phyloP scores from a whole-genome alignment of 2,329 filamentous ascomycete genomes.

The Diaporthe citrichinensis region DNA sequence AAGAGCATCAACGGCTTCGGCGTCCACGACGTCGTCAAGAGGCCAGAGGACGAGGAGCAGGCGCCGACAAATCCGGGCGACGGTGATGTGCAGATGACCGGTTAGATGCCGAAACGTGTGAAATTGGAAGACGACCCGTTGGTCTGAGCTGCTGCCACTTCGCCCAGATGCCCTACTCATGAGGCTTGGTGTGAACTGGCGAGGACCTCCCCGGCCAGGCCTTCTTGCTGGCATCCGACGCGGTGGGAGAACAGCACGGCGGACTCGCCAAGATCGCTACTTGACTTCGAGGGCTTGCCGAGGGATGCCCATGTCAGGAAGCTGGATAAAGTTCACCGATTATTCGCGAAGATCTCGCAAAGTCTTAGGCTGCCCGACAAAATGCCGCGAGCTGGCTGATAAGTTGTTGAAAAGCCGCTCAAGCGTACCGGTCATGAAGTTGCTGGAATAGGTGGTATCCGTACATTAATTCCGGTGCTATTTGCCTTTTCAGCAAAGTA shows the following conservation, averaged over 20 bases:
- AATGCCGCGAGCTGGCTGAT: neutral
- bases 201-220: neutral
- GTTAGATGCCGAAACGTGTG: constrained; percentile 41
- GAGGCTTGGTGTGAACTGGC: neutral
- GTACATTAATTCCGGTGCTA: neutral
- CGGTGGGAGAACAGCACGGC: neutral
- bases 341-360: neutral
- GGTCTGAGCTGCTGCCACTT: neutral
- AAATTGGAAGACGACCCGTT: too few species aligned
- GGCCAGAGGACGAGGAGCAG: constrained; percentile 56
- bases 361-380: too few species aligned
- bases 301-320: neutral
- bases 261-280: neutral
- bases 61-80: constrained; percentile 53
- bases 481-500: neutral
- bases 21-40: constrained; percentile 46
- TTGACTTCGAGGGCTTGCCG: neutral
- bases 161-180: neutral
- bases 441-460: neutral
- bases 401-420: neutral
- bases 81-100: constrained; percentile 73
- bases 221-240: neutral
- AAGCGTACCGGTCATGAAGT: neutral
- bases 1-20: constrained; percentile 51
- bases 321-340: neutral